Conservation (phyloP, 352 stramenopile genomes). For the Pelagophyceae sp. region DNA sequence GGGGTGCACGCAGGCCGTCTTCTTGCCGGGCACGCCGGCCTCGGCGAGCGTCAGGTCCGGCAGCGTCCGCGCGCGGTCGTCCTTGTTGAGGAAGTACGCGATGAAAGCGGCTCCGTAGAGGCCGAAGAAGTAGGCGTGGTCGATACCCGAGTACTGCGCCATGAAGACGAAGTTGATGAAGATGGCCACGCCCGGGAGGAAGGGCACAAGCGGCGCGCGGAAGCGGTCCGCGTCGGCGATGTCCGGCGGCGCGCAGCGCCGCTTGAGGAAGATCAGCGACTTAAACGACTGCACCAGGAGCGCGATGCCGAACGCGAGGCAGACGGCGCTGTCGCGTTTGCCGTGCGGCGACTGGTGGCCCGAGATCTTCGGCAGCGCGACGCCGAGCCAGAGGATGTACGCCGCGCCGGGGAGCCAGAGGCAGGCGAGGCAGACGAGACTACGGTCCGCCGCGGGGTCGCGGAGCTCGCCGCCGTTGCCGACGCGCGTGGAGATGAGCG, state of each 20-base stretch:
- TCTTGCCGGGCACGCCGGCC: too few relatives aligned
- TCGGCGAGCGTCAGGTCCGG: too few relatives aligned
- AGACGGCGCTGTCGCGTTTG: neutral
- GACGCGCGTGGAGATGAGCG: constrained; percentile 58
- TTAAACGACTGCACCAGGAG: neutral
- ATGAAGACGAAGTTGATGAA: constrained; percentile 33
- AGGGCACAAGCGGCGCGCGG: constrained; percentile 22
- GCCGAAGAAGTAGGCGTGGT: constrained; percentile 20
- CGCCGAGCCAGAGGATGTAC: neutral
- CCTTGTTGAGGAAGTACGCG: neutral
- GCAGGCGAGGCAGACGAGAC: neutral
- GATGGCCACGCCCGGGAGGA: constrained; percentile 28
- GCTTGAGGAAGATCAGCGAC: constrained; percentile 1
- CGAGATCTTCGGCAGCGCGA: neutral
- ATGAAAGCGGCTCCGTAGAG: neutral
- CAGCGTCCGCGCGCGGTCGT: too few relatives aligned
- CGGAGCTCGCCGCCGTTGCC: neutral
- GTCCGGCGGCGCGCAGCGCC: neutral
- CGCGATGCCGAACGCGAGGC: neutral
- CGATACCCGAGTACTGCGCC: constrained; percentile 24
- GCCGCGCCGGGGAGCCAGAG: neutral
- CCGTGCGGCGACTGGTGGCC: constrained; percentile 2
- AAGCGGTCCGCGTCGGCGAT: neutral
- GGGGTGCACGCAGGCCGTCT: too few relatives aligned
- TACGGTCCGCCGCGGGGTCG: neutral